phyloP scores from a whole-genome alignment of 306 rosid species.

The Dalbergia cultrata region DNA sequence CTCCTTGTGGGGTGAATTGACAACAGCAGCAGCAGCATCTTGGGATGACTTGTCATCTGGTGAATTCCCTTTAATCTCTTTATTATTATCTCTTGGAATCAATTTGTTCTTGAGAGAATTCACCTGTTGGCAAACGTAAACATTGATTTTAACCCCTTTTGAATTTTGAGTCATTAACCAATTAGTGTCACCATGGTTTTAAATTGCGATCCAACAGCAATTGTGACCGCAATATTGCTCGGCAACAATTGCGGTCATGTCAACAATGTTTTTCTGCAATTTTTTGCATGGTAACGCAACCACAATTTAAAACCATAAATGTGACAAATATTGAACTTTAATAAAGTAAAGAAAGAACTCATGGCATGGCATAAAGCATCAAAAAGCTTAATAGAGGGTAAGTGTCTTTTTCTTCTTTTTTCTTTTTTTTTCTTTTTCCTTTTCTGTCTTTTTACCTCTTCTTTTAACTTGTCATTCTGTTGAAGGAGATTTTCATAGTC shows the following conservation, averaged over 20 bases:
- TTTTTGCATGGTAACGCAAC: no score
- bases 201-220: no score
- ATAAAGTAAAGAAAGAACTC: slow-evolving; percentile 31
- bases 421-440: background rate
- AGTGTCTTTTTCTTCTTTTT: background rate
- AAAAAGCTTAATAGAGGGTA: slow-evolving; percentile 33
- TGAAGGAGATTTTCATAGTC: slow-evolving; percentile 71
- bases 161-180: no score
- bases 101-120: slow-evolving; percentile 67
- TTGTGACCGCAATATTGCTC: no score
- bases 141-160: slow-evolving; percentile 23
- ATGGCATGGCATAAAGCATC: slow-evolving; percentile 31
- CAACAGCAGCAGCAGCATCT: slow-evolving; percentile 34
- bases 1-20: slow-evolving; percentile 47
- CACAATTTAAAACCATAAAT: slow-evolving; percentile 25
- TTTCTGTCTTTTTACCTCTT: slow-evolving; percentile 60
- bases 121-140: slow-evolving; percentile 53
- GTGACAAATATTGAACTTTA: slow-evolving; percentile 48
- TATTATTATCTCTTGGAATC: slow-evolving; percentile 46
- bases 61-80: slow-evolving; percentile 50
- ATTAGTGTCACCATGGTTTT: no score
- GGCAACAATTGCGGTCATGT: no score
- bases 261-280: no score
- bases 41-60: slow-evolving; percentile 53
- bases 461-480: slow-evolving; percentile 63